A percentile compares a stretch with the other conserved stretches of the same genome.
Conservation (phyloP, 441 rosid species). For the Erodium chrysanthum region DNA sequence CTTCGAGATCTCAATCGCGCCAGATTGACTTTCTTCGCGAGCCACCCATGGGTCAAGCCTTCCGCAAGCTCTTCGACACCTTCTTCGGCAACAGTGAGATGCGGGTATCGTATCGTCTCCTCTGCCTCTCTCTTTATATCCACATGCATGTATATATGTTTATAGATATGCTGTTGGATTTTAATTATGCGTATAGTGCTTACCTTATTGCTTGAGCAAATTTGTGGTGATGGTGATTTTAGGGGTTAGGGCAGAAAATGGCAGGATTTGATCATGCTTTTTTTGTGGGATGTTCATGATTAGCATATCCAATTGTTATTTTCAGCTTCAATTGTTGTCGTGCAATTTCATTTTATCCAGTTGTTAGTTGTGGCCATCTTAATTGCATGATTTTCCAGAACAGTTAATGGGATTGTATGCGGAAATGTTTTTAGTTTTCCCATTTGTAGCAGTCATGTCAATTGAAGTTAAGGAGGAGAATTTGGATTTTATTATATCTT, state of each 20-base stretch:
- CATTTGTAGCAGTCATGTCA: not conserved
- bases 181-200: not conserved
- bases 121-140: not conserved
- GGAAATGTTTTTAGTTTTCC: not conserved
- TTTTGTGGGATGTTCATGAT: not conserved
- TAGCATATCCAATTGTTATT: not conserved
- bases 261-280: not conserved
- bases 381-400: not conserved
- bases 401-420: not conserved
- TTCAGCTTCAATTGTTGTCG: not conserved
- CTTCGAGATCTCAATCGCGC: not conserved
- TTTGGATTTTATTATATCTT: not conserved
- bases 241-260: not conserved
- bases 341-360: not conserved
- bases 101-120: conserved; percentile 47
- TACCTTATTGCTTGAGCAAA: not conserved
- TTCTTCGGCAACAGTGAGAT: conserved; percentile 96
- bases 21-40: not conserved
- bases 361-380: not conserved
- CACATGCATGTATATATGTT: not conserved
- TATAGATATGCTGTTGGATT: no score
- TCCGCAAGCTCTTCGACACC: conserved; percentile 84
- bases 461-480: not conserved
- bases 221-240: not conserved
- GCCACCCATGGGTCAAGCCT: conserved; percentile 68